These are phyloP conservation scores for Yarrowia galli DNA, from an alignment of 1,139 yeast species.

Conservation along the genomic window DNA sequence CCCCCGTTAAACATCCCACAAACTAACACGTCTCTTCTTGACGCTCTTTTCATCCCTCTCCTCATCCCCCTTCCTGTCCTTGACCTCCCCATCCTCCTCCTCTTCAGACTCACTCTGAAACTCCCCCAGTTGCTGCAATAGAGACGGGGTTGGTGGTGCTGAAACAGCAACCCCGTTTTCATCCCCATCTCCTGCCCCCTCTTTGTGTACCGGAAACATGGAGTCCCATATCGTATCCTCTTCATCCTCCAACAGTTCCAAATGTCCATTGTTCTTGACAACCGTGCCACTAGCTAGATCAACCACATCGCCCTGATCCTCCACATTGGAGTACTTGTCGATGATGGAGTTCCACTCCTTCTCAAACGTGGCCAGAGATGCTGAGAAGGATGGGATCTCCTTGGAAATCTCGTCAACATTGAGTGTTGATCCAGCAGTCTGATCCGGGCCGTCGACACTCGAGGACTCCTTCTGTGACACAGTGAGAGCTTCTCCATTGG, in stretches of 20 bases:
- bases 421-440: neutral
- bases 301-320: slow-evolving; percentile 67
- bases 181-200: neutral
- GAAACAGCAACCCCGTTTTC: neutral
- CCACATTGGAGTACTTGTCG: slow-evolving; percentile 61
- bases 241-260: slow-evolving; percentile 54
- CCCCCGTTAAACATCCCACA: slow-evolving; percentile 13
- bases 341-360: slow-evolving; percentile 63
- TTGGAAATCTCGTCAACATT: neutral
- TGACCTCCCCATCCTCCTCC: neutral
- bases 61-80: neutral
- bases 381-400: slow-evolving; percentile 1
- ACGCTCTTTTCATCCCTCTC: neutral
- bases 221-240: slow-evolving; percentile 38
- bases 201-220: slow-evolving; percentile 14
- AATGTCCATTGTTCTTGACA: slow-evolving; percentile 68
- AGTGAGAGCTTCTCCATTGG: neutral
- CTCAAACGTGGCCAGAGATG: slow-evolving; percentile 21
- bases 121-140: slow-evolving; percentile 10
- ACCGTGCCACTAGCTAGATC: slow-evolving; percentile 68
- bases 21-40: slow-evolving; percentile 8
- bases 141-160: neutral
- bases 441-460: neutral
- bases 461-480: neutral
- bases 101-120: slow-evolving; percentile 5